These are phyloP conservation scores for Diaporthe helianthi DNA, from an alignment of 2,329 filamentous ascomycete species.

Conservation along the genomic window DNA sequence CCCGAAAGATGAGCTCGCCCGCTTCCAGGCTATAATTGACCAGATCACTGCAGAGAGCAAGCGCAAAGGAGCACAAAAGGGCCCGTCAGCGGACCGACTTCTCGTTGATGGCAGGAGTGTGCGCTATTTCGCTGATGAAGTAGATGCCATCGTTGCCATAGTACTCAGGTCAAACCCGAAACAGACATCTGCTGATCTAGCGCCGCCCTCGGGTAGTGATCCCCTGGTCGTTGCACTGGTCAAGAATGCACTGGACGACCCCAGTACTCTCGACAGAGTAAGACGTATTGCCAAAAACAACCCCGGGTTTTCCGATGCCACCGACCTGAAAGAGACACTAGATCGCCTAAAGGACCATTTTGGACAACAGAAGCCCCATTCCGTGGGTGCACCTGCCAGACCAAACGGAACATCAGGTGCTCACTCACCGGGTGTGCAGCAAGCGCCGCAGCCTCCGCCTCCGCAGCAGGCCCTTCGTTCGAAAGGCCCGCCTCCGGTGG, in stretches of 20 bases:
- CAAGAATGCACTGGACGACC: conserved; percentile 63
- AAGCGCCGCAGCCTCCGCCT: conserved; percentile 34
- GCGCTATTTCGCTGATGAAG: conserved; percentile 66
- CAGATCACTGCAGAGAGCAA: conserved; percentile 71
- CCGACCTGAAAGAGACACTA: conserved; percentile 60
- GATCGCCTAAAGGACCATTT: conserved; percentile 56
- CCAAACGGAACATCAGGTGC: conserved; percentile 35
- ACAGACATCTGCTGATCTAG: conserved; percentile 60
- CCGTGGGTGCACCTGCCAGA: conserved; percentile 35
- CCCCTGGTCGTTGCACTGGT: conserved; percentile 63
- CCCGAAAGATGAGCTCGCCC: conserved; percentile 71
- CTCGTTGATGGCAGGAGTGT: conserved; percentile 63
- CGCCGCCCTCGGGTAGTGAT: conserved; percentile 61
- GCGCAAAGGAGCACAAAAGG: conserved; percentile 56
- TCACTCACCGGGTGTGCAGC: conserved; percentile 20
- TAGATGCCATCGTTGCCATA: conserved; percentile 64
- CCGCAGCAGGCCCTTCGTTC: conserved; percentile 64
- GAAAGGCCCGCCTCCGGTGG: conserved; percentile 62
- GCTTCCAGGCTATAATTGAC: conserved; percentile 83
- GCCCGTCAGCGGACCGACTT: conserved; percentile 61
- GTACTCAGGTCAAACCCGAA: conserved; percentile 65
- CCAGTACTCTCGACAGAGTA: conserved; percentile 57
- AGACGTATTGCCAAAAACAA: conserved; percentile 60
- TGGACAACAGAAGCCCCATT: conserved; percentile 43
- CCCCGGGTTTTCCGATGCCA: conserved; percentile 59